Percentiles rank a stretch among this genome's conserved stretches.
phyloP scores from a whole-genome alignment of 2,329 filamentous ascomycete genomes.

The Pezicula neosporulosa region DNA sequence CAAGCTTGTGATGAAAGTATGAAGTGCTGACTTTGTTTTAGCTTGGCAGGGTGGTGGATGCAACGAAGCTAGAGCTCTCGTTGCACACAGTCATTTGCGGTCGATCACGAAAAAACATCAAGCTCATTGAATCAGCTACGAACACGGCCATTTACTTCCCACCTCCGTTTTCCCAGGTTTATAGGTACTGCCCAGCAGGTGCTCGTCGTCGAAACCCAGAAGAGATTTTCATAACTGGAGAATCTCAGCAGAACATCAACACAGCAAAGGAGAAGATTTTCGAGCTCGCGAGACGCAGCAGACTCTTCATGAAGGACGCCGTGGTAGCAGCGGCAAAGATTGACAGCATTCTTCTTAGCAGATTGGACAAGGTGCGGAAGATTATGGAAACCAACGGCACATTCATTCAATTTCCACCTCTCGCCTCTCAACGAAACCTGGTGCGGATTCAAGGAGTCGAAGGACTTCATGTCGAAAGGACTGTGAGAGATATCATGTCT shows the following conservation, averaged over 20 bases:
- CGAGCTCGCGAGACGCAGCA: conserved; percentile 76
- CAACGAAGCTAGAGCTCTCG: conserved; percentile 76
- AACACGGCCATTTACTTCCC: conserved; percentile 98
- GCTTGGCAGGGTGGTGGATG: conserved; percentile 74
- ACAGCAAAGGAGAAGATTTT: conserved; percentile 88
- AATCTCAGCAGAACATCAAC: conserved; percentile 78
- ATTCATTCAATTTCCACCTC: conserved; percentile 85
- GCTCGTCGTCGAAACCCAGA: conserved; percentile 79
- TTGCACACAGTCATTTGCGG: conserved; percentile 92
- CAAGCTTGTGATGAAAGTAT: conserved; percentile 17
- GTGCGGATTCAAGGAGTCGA: conserved; percentile 92
- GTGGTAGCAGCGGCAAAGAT: conserved; percentile 88
- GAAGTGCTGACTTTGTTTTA: conserved; percentile 39
- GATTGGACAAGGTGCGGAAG: conserved; percentile 94
- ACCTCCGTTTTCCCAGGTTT: conserved; percentile 86
- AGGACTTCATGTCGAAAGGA: conserved; percentile 90
- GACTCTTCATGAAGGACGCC: conserved; percentile 89
- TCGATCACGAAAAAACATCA: conserved; percentile 94
- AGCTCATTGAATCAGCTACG: conserved; percentile 91
- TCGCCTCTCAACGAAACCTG: conserved; percentile 80
- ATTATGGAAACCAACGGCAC: conserved; percentile 97
- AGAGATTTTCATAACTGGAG: conserved; percentile 93
- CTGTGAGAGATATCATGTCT: conserved; percentile 92
- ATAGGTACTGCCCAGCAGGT: conserved; percentile 81
- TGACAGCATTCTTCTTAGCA: conserved; percentile 86